Percentiles rank a stretch among this genome's conserved stretches.
Evolutionary conservation across 352 stramenopile species (phyloP).

Genomic region (Phytophthora colocasiae): DNA sequence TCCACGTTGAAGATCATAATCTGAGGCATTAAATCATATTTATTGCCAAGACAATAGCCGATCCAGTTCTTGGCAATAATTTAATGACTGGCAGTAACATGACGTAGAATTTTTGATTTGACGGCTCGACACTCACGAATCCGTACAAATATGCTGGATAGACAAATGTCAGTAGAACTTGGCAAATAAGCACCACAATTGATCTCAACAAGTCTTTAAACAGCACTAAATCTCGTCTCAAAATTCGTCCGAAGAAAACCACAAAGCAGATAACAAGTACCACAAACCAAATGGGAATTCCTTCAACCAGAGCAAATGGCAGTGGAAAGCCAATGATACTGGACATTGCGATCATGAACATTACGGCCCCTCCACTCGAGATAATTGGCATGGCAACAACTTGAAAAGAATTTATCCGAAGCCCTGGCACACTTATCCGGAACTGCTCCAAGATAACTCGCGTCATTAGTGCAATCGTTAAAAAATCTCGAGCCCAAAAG

Average conservation of each 20-base stretch:
- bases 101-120: slow-evolving; percentile 32
- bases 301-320: slow-evolving; percentile 8
- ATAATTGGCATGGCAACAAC: slow-evolving; percentile 8
- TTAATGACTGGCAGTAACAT: slow-evolving; percentile 41
- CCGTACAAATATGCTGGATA: slow-evolving; percentile 26
- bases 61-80: slow-evolving; percentile 48
- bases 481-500: slow-evolving; percentile 33
- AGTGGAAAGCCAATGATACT: slow-evolving; percentile 7
- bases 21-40: slow-evolving; percentile 48
- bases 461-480: slow-evolving; percentile 10
- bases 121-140: slow-evolving; percentile 38
- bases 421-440: slow-evolving; percentile 1
- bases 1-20: slow-evolving; percentile 65
- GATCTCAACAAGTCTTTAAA: slow-evolving; percentile 8
- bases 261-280: slow-evolving; percentile 11
- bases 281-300: slow-evolving; percentile 8
- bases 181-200: slow-evolving; percentile 24
- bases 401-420: slow-evolving; percentile 5
- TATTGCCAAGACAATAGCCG: slow-evolving; percentile 27
- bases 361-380: slow-evolving; percentile 6
- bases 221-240: slow-evolving; percentile 5
- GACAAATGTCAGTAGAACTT: slow-evolving; percentile 37
- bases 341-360: slow-evolving; percentile 3
- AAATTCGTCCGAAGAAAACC: slow-evolving; percentile 9
- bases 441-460: slow-evolving; percentile 13